Evolutionary conservation across 768 basidiomycete species (phyloP).

Genomic region (Lepiota brunneoincarnata): DNA sequence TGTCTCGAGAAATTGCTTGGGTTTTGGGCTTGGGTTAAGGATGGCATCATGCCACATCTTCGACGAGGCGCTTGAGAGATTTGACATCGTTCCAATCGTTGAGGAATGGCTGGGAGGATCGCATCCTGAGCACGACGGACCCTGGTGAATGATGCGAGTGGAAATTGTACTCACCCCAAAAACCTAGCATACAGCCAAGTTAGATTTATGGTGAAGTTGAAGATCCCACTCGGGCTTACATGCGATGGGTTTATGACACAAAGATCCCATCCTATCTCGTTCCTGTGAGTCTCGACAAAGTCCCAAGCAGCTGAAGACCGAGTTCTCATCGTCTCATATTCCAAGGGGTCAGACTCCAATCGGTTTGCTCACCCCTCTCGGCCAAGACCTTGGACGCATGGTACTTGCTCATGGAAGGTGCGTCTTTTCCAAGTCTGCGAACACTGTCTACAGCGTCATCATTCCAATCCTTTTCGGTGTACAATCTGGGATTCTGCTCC

Average conservation of each 20-base stretch:
- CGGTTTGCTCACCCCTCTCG: constrained; percentile 42
- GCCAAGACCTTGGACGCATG: constrained; percentile 61
- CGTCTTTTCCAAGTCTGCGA: constrained; percentile 46
- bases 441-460: constrained; percentile 39
- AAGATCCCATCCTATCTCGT: constrained; percentile 44
- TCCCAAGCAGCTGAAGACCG: constrained; percentile 34
- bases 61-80: background rate
- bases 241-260: constrained; percentile 51
- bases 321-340: no score
- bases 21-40: constrained; percentile 31
- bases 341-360: no score
- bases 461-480: constrained; percentile 61
- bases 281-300: constrained; percentile 38
- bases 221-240: constrained; percentile 24
- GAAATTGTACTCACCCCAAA: no score
- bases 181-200: no score
- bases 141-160: no score
- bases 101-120: background rate
- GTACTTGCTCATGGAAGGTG: constrained; percentile 41
- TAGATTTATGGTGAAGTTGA: no score
- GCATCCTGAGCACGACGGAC: background rate
- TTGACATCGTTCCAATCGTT: constrained; percentile 17
- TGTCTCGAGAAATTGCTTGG: constrained; percentile 28
- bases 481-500: constrained; percentile 22
- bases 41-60: background rate